These are phyloP conservation scores for Apiotrichum akiyoshidainum DNA, from an alignment of 1,284 basidiomycete species.

Conservation along the genomic window DNA sequence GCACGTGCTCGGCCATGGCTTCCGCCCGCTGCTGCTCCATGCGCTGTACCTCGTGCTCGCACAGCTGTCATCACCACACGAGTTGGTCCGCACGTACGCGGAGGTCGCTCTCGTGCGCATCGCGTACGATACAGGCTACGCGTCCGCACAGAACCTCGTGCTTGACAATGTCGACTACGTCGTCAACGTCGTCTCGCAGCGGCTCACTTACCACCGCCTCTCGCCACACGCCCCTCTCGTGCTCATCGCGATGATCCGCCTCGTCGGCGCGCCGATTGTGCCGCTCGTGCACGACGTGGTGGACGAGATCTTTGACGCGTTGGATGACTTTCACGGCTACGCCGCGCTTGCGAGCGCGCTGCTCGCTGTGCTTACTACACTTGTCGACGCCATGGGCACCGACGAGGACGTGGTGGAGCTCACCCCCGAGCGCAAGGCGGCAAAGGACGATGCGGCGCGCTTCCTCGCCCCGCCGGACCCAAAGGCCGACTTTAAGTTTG, in stretches of 20 bases:
- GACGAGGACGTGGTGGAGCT: conserved; percentile 56
- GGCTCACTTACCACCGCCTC: conserved; percentile 70
- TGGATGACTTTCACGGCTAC: conserved; percentile 92
- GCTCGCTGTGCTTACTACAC: conserved; percentile 69
- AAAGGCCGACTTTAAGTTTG: conserved; percentile 53
- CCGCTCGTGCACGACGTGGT: conserved; percentile 83
- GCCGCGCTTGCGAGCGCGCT: conserved; percentile 53
- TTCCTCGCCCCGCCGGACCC: conserved; percentile 41
- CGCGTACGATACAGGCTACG: conserved; percentile 69
- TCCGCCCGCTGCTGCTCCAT: conserved; percentile 67
- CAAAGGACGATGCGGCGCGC: conserved; percentile 45
- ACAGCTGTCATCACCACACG: conserved; percentile 67
- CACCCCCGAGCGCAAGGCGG: conserved; percentile 25
- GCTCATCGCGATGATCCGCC: conserved; percentile 71
- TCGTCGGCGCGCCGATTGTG: conserved; percentile 79
- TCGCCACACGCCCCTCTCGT: conserved; percentile 61
- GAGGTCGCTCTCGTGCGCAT: conserved; percentile 67
- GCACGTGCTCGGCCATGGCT: conserved; percentile 57
- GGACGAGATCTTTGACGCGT: conserved; percentile 88
- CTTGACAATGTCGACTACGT: conserved; percentile 93
- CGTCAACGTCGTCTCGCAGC: conserved; percentile 77
- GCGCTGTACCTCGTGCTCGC: conserved; percentile 79
- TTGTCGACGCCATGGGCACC: conserved; percentile 78
- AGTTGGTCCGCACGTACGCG: conserved; percentile 67
- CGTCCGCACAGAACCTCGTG: conserved; percentile 74